Base-by-base conservation (phyloP, 2,329 filamentous ascomycete genomes). In the Cordyceps cicadae region DNA sequence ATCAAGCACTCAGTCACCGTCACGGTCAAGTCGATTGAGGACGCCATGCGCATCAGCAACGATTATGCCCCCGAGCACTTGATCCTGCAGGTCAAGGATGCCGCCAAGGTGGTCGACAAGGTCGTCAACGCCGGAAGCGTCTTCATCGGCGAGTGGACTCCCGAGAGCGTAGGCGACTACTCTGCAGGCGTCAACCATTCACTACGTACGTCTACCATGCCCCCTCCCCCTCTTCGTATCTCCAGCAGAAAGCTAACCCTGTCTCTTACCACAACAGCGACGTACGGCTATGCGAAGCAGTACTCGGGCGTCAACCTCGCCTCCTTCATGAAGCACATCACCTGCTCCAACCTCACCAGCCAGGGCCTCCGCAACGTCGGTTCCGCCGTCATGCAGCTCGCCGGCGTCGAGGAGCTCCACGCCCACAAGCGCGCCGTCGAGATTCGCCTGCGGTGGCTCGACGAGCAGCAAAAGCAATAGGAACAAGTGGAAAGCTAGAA, bases 281-380 rank as follows among this genome's bases (percentile, higher is more conserved):
- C 94, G 0, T 99, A 97, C 71, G 94, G 94, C 46, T 99, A 96
- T 70, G 94, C 94, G 54, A 96, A 96, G 77, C 94, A 99, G 75
- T 99, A 99, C 78, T 97, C 92, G 6, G 94, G 94, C 57, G 94
- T 99, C 70, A 99, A 96, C 74, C 83, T 99, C 6, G 91, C 85
- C 37, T 97, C 93, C 2, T 99, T 97, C 76, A 84, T 96, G 73
- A 99, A 99, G 79, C 92, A 97, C 79, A 97, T 99, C 70, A 99
- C 94, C 43, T 94, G 90, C 77, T 91, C 92, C 0, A 90, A 96
- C 73, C 81, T 99, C 63, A 96, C 91, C 1, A 84, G 87, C 19
- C 83, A 96, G 68, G 94, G 94, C 24, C 78, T 99, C 64, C 82
- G 83, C 67, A 94, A 95, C 68, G 89, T 99, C 2, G 91, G 93